phyloP scores from a whole-genome alignment of 164 flowering plant species.

The Vitis rotundifolia region DNA sequence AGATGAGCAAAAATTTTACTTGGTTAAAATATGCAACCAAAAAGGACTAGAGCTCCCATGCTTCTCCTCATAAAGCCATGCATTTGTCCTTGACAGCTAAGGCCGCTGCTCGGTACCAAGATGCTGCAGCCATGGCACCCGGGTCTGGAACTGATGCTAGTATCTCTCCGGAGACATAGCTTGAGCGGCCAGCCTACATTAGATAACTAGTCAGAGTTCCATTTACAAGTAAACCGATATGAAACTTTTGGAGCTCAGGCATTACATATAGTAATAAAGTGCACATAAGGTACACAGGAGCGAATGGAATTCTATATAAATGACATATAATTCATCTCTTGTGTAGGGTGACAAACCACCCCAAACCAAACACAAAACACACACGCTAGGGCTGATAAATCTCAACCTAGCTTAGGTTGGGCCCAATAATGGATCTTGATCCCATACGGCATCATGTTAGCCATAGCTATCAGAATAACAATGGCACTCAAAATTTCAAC shows the following conservation, averaged over 20 bases:
- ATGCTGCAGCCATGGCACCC: slow-evolving; percentile 96
- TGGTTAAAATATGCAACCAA: slow-evolving; percentile 5
- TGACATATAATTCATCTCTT: too few species aligned
- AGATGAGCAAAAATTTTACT: slow-evolving; percentile 19
- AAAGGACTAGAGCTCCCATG: slow-evolving; percentile 6
- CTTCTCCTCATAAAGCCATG: slow-evolving; percentile 20
- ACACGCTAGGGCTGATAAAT: too few species aligned
- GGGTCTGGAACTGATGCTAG: slow-evolving; percentile 90
- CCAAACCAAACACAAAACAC: too few species aligned
- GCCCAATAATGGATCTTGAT: too few species aligned
- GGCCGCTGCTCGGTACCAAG: slow-evolving; percentile 95
- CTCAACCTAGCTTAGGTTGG: too few species aligned
- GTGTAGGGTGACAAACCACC: too few species aligned
- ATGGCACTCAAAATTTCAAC: too few species aligned
- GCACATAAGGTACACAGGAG: too few species aligned
- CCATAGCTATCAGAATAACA: too few species aligned
- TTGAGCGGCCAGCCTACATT: slow-evolving; percentile 88
- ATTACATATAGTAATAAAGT: not conserved
- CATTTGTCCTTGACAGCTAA: slow-evolving; percentile 56
- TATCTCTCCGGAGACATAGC: slow-evolving; percentile 64
- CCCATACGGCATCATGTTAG: too few species aligned
- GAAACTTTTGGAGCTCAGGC: not conserved
- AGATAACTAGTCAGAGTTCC: not conserved
- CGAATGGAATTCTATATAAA: too few species aligned
- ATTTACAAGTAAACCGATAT: not conserved